Evolutionary conservation across 2,329 filamentous ascomycete genomes (phyloP).

Genomic region (Pseudopyricularia javanii): DNA sequence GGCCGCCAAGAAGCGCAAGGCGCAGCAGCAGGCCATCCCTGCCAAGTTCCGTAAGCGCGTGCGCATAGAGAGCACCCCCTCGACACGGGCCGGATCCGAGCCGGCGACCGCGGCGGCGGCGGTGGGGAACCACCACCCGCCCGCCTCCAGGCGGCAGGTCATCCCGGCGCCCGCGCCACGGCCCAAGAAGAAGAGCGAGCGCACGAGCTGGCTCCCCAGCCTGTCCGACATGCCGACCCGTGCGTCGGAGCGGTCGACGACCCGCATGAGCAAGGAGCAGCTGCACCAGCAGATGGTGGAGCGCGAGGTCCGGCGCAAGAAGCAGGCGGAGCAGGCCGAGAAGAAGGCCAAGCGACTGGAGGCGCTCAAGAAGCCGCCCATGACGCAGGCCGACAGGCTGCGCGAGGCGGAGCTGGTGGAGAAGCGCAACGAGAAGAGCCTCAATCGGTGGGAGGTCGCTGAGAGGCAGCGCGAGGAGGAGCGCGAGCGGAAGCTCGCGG

Average conservation of each 20-base stretch:
- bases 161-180: conserved; percentile 27
- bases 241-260: conserved; percentile 45
- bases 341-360: conserved; percentile 58
- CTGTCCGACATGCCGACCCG: conserved; percentile 42
- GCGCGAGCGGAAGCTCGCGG: conserved; percentile 69
- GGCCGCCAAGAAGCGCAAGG: conserved; percentile 63
- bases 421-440: conserved; percentile 74
- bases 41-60: conserved; percentile 63
- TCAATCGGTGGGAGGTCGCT: conserved; percentile 88
- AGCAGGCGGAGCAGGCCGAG: conserved; percentile 57
- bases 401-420: conserved; percentile 75
- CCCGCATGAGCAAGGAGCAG: conserved; percentile 46
- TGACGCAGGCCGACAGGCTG: conserved; percentile 80
- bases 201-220: conserved; percentile 45
- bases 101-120: conserved; percentile 18
- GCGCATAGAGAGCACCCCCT: conserved; percentile 41
- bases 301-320: conserved; percentile 56
- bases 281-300: conserved; percentile 62
- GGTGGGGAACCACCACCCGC: conserved; percentile 9
- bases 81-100: conserved; percentile 12
- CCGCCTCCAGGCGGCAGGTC: conserved; percentile 17
- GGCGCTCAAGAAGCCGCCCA: conserved; percentile 62
- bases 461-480: conserved; percentile 83
- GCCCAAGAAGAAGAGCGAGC: conserved; percentile 48
- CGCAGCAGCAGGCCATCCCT: conserved; percentile 50